phyloP scores from a whole-genome alignment of 1,284 basidiomycete genomes.

The Tilletia walkeri region DNA sequence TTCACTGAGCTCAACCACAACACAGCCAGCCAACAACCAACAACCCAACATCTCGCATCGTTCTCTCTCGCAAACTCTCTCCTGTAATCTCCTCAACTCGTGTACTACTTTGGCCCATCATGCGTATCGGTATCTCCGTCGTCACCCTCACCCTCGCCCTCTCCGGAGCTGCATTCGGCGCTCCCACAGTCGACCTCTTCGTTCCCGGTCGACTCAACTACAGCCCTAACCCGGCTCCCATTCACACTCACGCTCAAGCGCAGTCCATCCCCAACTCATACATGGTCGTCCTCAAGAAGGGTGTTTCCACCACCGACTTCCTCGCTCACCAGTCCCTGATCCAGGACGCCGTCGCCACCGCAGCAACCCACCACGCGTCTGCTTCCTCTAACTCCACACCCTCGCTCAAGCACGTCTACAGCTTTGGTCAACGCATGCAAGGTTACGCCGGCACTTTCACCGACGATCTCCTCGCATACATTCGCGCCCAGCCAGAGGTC shows the following conservation, averaged over 20 bases:
- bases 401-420: slow-evolving; percentile 39
- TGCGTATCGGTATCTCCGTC: neutral
- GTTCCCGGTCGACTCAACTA: neutral
- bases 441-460: slow-evolving; percentile 87
- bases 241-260: slow-evolving; percentile 15
- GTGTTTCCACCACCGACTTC: slow-evolving; percentile 40
- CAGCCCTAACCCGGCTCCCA: slow-evolving; percentile 2
- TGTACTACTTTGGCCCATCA: neutral
- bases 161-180: slow-evolving; percentile 2
- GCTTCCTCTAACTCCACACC: slow-evolving; percentile 24
- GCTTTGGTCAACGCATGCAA: slow-evolving; percentile 59
- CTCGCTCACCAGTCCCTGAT: slow-evolving; percentile 42
- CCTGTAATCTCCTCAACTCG: neutral
- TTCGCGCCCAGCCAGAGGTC: slow-evolving; percentile 84
- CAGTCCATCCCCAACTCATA: slow-evolving; percentile 47
- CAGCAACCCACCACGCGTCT: slow-evolving; percentile 2
- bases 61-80: neutral
- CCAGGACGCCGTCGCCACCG: slow-evolving; percentile 11
- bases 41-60: neutral
- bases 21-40: too few relatives aligned
- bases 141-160: slow-evolving; percentile 12
- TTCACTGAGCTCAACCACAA: too few relatives aligned
- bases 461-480: slow-evolving; percentile 69
- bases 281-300: slow-evolving; percentile 54
- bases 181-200: slow-evolving; percentile 9